Conservation (phyloP, 2,329 filamentous ascomycete species). For the Juglanconis oblonga region DNA sequence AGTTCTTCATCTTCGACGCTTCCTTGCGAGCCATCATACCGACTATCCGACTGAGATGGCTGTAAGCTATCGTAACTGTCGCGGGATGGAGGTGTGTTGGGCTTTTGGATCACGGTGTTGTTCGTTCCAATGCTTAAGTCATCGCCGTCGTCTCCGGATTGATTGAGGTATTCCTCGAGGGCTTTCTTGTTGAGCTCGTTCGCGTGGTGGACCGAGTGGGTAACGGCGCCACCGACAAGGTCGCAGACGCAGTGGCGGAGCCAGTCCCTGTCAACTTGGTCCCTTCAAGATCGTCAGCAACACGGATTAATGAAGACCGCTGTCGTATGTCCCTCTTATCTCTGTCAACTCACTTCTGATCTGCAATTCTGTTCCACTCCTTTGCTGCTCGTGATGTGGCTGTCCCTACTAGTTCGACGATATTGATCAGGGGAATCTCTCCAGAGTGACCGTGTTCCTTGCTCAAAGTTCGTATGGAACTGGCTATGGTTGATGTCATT, state of each 20-base stretch:
- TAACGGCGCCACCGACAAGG: constrained; percentile 5
- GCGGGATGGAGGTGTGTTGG: neutral
- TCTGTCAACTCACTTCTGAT: neutral
- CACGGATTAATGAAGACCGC: too few species aligned
- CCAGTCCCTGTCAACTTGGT: constrained; percentile 2
- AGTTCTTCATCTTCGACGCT: too few species aligned
- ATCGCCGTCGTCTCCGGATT: neutral
- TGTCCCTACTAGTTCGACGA: neutral
- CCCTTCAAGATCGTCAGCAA: neutral
- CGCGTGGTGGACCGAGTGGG: neutral
- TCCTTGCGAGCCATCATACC: too few species aligned
- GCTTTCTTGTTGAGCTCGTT: neutral
- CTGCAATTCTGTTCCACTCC: constrained; percentile 4
- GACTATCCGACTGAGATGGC: neutral
- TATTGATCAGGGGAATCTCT: neutral
- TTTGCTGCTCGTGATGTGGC: neutral
- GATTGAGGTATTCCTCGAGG: neutral
- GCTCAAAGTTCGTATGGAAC: neutral
- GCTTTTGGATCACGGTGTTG: neutral
- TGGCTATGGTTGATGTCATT: neutral
- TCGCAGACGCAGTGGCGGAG: constrained; percentile 5
- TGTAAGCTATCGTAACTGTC: neutral
- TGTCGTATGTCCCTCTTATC: too few species aligned
- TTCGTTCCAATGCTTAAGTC: neutral
- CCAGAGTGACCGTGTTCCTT: neutral